Conservation (phyloP, 495 filamentous ascomycete genomes). For the Beverwykella pulmonaria region DNA sequence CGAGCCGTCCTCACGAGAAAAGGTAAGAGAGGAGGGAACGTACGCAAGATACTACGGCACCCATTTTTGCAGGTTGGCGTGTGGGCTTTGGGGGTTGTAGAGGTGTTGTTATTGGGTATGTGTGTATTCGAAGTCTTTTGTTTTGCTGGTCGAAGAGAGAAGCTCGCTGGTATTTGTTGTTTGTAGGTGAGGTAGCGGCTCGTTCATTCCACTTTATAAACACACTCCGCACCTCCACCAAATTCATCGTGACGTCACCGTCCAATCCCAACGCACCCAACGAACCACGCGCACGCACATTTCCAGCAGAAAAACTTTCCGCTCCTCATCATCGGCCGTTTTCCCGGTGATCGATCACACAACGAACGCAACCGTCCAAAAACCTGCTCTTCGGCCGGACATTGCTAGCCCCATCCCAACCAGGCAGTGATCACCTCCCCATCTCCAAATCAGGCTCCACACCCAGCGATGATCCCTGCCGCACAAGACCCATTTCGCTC, state of each 20-base stretch:
- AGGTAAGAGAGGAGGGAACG: constrained; percentile 46
- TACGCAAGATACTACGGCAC: constrained; percentile 95
- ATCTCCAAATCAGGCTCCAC: neutral
- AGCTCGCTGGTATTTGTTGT: neutral
- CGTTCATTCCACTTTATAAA: neutral
- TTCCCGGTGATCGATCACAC: neutral
- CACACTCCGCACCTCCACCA: neutral
- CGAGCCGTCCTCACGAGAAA: no score
- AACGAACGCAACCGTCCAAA: neutral
- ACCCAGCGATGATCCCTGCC: neutral
- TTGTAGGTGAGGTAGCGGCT: neutral
- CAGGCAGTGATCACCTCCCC: neutral
- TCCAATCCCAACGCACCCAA: neutral
- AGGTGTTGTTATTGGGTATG: neutral
- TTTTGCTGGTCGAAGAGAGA: neutral
- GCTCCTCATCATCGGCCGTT: neutral
- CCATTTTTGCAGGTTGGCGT: constrained; percentile 68
- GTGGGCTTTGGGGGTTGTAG: neutral
- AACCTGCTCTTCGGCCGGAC: constrained; percentile 2
- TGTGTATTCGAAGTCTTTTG: no score
- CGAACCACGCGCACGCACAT: neutral
- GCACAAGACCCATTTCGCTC: neutral
- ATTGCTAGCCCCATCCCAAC: neutral
- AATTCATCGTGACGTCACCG: neutral
- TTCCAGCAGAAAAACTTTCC: no score